These are phyloP conservation scores for Paraconiothyrium sp. DNA, from an alignment of 2,329 filamentous ascomycete species.

Conservation along the genomic window DNA sequence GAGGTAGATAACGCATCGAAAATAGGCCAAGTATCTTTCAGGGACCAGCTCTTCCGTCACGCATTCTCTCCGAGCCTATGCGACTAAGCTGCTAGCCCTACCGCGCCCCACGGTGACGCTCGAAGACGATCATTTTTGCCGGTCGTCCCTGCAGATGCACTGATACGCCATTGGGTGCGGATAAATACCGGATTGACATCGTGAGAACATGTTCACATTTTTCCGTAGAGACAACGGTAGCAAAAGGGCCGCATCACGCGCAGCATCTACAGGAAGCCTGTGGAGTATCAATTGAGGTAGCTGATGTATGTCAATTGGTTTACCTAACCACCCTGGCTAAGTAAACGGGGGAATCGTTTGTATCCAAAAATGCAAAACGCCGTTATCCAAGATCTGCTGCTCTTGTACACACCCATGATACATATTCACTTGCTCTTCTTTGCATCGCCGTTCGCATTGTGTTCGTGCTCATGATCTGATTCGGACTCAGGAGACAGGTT, in stretches of 20 bases:
- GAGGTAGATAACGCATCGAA: slow-evolving; percentile 24
- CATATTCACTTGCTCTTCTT: slow-evolving; percentile 33
- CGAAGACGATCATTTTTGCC: slow-evolving; percentile 41
- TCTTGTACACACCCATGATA: slow-evolving; percentile 30
- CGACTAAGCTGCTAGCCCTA: slow-evolving; percentile 23
- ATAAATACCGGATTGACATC: slow-evolving; percentile 29
- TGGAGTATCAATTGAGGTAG: slow-evolving; percentile 5
- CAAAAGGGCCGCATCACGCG: not conserved
- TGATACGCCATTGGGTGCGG: slow-evolving; percentile 33
- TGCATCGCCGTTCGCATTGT: slow-evolving; percentile 32
- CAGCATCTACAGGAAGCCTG: not conserved
- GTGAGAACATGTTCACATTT: slow-evolving; percentile 15
- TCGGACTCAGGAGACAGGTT: slow-evolving; percentile 44
- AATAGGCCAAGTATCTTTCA: slow-evolving; percentile 25
- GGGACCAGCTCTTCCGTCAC: slow-evolving; percentile 21
- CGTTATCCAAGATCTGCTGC: slow-evolving; percentile 17
- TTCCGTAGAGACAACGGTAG: not conserved
- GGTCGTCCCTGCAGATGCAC: slow-evolving; percentile 39
- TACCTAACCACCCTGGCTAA: slow-evolving; percentile 10
- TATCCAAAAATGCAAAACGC: slow-evolving; percentile 35
- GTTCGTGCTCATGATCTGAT: slow-evolving; percentile 38
- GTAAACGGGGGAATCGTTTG: slow-evolving; percentile 28
- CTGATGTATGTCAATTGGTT: slow-evolving; percentile 19
- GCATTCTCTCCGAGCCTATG: slow-evolving; percentile 24
- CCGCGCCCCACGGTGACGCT: slow-evolving; percentile 26